A percentile compares a stretch with the other conserved stretches of the same genome.
Evolutionary conservation across 306 rosid genomes (phyloP).

Genomic region (Vigna unguiculata): DNA sequence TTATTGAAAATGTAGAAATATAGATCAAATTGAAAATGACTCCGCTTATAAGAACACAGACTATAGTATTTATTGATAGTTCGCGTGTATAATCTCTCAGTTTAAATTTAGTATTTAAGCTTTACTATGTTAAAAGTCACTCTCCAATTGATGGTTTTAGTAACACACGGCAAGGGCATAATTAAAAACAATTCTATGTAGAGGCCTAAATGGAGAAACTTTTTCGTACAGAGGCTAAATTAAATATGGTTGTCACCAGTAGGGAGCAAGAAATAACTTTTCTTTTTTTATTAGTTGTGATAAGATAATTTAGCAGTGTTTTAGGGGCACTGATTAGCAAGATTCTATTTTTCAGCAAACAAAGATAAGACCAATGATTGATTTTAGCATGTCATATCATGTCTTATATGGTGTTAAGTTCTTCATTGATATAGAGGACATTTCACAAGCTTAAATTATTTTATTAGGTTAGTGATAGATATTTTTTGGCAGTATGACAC

Average conservation of each 20-base stretch:
- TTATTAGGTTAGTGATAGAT: not conserved
- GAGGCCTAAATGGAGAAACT: not conserved
- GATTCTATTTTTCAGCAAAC: not conserved
- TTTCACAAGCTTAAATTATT: not conserved
- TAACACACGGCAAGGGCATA: not conserved
- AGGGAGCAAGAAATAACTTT: not conserved
- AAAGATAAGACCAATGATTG: not conserved
- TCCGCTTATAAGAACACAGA: not conserved
- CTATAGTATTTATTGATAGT: not conserved
- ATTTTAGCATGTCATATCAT: constrained; percentile 1
- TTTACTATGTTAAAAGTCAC: not conserved
- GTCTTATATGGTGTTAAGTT: not conserved
- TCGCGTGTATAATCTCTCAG: not conserved
- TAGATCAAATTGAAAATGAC: not conserved
- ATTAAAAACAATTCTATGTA: not conserved
- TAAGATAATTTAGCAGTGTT: constrained; percentile 17
- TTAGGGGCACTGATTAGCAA: not conserved
- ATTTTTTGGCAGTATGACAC: constrained; percentile 3
- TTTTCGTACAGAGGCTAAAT: not conserved
- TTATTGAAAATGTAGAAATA: not conserved
- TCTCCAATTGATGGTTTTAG: not conserved
- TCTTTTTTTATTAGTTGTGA: not conserved
- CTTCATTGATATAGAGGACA: not conserved
- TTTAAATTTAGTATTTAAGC: not conserved
- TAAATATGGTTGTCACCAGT: not conserved